Evolutionary conservation across 352 stramenopile genomes (phyloP).

Genomic region (Phytophthora ohioensis): DNA sequence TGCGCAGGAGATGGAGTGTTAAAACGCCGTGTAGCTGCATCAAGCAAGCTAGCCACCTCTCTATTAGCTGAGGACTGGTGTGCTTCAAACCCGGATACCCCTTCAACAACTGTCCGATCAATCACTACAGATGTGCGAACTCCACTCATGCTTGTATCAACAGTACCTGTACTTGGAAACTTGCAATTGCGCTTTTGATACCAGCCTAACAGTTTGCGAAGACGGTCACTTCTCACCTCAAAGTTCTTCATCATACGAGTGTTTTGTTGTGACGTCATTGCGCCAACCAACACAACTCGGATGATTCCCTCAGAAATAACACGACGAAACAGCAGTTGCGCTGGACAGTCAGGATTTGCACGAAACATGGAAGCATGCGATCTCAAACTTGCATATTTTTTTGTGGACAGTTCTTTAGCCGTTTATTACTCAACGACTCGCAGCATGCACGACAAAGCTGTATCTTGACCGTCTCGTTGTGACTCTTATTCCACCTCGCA

Average conservation of each 20-base stretch:
- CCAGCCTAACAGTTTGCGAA: background rate
- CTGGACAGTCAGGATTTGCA: background rate
- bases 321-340: background rate
- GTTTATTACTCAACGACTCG: background rate
- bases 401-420: background rate
- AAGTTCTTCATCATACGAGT: background rate
- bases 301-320: background rate
- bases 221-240: background rate
- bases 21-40: background rate
- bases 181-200: background rate
- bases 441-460: background rate
- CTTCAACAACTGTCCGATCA: background rate
- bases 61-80: background rate
- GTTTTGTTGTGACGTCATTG: background rate
- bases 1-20: background rate
- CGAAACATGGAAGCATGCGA: conserved; percentile 14
- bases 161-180: background rate
- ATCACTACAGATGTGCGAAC: background rate
- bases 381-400: background rate
- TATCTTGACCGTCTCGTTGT: background rate
- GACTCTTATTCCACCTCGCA: background rate
- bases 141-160: background rate
- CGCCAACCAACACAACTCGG: background rate
- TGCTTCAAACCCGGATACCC: no score
- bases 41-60: background rate